Percentiles rank a stretch among this genome's conserved stretches.
phyloP scores from a whole-genome alignment of 2,329 filamentous ascomycete species.

The Trichoderma arundinaceum region DNA sequence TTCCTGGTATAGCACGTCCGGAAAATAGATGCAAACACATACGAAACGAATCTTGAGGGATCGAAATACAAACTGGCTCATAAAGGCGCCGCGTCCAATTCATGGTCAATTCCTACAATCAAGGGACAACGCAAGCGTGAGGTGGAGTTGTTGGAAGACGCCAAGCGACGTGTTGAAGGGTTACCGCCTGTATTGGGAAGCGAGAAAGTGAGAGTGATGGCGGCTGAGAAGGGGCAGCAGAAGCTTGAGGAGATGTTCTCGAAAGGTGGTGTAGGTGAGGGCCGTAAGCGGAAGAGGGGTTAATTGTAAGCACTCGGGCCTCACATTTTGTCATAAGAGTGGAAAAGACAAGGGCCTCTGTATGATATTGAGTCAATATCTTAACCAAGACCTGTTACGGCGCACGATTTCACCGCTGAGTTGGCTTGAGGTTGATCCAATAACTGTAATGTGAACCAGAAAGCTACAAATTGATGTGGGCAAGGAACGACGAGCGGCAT shows the following conservation, averaged over 20 bases:
- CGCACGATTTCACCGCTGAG: too few relatives aligned
- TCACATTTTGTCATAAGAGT: background rate
- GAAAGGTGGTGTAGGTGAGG: background rate
- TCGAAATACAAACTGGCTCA: conserved; percentile 1
- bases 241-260: conserved; percentile 5
- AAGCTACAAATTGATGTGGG: too few relatives aligned
- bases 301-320: background rate
- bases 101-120: conserved; percentile 4
- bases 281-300: background rate
- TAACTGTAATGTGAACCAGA: too few relatives aligned
- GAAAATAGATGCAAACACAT: background rate
- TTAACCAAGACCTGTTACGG: too few relatives aligned
- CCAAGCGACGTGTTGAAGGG: background rate
- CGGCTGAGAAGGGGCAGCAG: background rate
- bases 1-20: background rate
- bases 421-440: too few relatives aligned
- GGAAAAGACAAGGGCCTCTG: background rate
- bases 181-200: background rate
- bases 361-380: background rate
- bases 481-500: too few relatives aligned
- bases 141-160: background rate
- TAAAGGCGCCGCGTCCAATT: background rate
- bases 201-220: background rate
- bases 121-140: background rate
- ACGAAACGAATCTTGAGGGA: background rate